Conservation (phyloP, 2,329 filamentous ascomycete species). For the Apiospora koreana region DNA sequence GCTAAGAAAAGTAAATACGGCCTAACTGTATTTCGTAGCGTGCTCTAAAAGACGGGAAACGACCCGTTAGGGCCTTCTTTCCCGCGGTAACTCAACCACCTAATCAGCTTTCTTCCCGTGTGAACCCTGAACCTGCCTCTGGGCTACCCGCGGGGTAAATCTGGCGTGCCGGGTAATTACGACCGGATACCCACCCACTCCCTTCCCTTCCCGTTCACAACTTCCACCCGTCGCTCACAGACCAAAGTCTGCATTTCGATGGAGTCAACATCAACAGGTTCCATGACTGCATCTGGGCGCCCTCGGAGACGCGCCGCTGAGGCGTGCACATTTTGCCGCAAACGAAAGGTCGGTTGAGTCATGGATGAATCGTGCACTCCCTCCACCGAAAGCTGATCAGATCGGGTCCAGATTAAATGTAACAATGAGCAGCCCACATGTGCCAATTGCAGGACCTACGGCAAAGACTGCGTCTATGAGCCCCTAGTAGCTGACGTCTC, state of each 20-base stretch:
- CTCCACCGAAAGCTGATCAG: neutral
- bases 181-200: neutral
- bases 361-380: neutral
- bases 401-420: conserved; percentile 46
- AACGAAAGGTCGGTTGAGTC: conserved; percentile 28
- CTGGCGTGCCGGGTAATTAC: neutral
- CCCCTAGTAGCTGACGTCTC: conserved; percentile 24
- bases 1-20: too few relatives aligned
- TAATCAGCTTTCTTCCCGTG: neutral
- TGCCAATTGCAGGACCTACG: conserved; percentile 47
- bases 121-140: neutral
- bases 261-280: neutral
- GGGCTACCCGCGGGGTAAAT: neutral
- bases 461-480: conserved; percentile 44
- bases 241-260: neutral
- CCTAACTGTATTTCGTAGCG: too few relatives aligned
- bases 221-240: neutral
- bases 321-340: conserved; percentile 33
- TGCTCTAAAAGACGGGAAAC: too few relatives aligned
- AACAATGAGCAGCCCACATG: conserved; percentile 46
- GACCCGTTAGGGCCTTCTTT: too few relatives aligned
- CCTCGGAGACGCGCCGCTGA: conserved; percentile 24
- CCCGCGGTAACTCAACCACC: neutral
- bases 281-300: neutral
- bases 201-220: neutral